Evolutionary conservation across 2,329 filamentous ascomycete genomes (phyloP).

Genomic region (Calonectria leucothoes): DNA sequence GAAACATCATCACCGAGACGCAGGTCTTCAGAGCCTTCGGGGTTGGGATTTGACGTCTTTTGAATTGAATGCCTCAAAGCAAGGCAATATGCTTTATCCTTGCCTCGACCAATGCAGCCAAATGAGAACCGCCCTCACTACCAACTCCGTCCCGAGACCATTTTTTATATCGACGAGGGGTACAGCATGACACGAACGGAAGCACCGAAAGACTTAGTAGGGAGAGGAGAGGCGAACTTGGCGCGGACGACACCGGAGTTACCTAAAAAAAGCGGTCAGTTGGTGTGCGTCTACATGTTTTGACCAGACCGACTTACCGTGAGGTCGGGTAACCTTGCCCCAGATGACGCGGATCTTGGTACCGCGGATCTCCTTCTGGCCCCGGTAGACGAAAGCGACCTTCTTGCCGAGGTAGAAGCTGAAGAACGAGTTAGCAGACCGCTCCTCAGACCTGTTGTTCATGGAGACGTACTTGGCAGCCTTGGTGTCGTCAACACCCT

Average conservation of each 20-base stretch:
- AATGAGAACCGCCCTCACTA: constrained; percentile 72
- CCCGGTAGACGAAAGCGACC: constrained; percentile 98
- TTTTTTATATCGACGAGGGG: constrained; percentile 96
- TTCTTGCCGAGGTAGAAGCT: constrained; percentile 99
- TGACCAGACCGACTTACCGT: constrained; percentile 72
- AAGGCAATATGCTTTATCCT: constrained; percentile 65
- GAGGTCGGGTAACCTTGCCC: constrained; percentile 96
- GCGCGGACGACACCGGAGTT: constrained; percentile 98
- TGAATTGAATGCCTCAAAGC: constrained; percentile 66
- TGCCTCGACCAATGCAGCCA: constrained; percentile 70
- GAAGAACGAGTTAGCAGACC: constrained; percentile 41
- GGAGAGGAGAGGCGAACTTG: constrained; percentile 96
- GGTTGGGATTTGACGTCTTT: constrained; percentile 58
- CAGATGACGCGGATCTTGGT: constrained; percentile 99
- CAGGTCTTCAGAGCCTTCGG: constrained; percentile 40
- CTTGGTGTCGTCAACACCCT: constrained; percentile 92
- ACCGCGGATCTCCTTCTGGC: constrained; percentile 92
- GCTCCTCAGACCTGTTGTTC: constrained; percentile 4
- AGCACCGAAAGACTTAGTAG: constrained; percentile 95
- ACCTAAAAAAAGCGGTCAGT: constrained; percentile 62
- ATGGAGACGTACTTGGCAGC: constrained; percentile 79
- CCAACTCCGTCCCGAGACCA: constrained; percentile 69
- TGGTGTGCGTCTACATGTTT: not conserved
- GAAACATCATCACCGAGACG: constrained; percentile 39
- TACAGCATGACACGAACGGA: constrained; percentile 98